Evolutionary conservation across 2,329 filamentous ascomycete species (phyloP).

Genomic region (Chrysoporthe puriensis): DNA sequence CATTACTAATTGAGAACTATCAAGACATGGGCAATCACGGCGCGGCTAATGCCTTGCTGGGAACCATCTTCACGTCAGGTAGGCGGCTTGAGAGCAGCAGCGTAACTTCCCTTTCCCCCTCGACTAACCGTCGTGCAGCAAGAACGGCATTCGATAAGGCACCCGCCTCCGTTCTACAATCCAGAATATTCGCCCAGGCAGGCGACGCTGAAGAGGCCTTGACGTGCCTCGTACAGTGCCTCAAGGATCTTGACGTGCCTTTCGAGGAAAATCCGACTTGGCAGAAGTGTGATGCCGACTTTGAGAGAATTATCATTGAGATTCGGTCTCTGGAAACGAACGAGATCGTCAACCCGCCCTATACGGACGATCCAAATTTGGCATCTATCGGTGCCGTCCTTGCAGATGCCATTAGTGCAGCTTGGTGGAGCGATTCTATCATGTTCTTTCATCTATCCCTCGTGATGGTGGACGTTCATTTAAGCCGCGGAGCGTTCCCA

Average conservation of each 20-base stretch:
- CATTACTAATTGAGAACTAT: not conserved
- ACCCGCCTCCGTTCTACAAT: constrained; percentile 81
- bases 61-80: constrained; percentile 68
- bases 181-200: constrained; percentile 74
- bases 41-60: constrained; percentile 69
- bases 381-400: constrained; percentile 71
- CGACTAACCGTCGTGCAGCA: constrained; percentile 37
- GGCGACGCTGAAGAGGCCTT: constrained; percentile 75
- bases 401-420: constrained; percentile 69
- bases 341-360: constrained; percentile 48
- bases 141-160: constrained; percentile 78
- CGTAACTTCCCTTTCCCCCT: not conserved
- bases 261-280: constrained; percentile 70
- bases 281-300: constrained; percentile 77
- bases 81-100: not conserved
- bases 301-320: constrained; percentile 63
- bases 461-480: constrained; percentile 67
- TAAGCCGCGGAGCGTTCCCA: constrained; percentile 66
- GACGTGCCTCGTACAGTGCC: constrained; percentile 68
- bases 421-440: constrained; percentile 73
- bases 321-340: constrained; percentile 61
- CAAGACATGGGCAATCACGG: constrained; percentile 68
- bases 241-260: constrained; percentile 69
- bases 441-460: constrained; percentile 74
- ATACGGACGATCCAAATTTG: constrained; percentile 55